Evolutionary conservation across 2,329 filamentous ascomycete species (phyloP).

Genomic region (Colletotrichum incanum): DNA sequence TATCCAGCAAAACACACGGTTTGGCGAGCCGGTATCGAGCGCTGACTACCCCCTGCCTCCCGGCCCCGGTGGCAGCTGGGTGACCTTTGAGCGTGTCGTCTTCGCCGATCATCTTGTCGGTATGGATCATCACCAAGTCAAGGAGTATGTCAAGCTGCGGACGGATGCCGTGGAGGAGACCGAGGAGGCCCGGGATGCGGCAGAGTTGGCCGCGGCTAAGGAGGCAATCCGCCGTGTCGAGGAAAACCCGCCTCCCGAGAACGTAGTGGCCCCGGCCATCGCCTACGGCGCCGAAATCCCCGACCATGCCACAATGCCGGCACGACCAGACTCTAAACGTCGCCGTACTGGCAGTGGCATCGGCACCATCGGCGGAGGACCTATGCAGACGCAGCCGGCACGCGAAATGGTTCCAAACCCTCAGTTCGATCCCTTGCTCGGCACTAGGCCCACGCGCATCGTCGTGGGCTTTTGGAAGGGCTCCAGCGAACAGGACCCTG

Average conservation of each 20-base stretch:
- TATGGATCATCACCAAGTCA: conserved; percentile 71
- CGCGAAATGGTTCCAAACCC: conserved; percentile 12
- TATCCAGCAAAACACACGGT: conserved; percentile 66
- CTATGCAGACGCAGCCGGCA: conserved; percentile 38
- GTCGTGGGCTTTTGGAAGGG: conserved; percentile 73
- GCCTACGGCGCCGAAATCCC: conserved; percentile 68
- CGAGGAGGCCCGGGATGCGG: conserved; percentile 55
- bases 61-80: conserved; percentile 75
- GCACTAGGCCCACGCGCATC: conserved; percentile 71
- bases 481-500: conserved; percentile 62
- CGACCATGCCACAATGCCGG: conserved; percentile 55
- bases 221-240: conserved; percentile 63
- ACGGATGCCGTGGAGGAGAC: conserved; percentile 56
- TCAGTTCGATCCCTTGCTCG: conserved; percentile 61
- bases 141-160: conserved; percentile 74
- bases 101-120: conserved; percentile 71
- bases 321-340: conserved; percentile 62
- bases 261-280: conserved; percentile 59
- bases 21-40: conserved; percentile 61
- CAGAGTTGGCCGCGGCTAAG: conserved; percentile 61
- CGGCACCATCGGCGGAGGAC: conserved; percentile 51
- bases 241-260: conserved; percentile 61
- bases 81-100: conserved; percentile 73
- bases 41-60: conserved; percentile 64
- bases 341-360: conserved; percentile 60